phyloP scores from a whole-genome alignment of 345 rosid genomes.

The rapeseed (Brassica napus) region Da-Ae NC_063446.1:18519501-18520000 shows the following conservation, averaged over 20 bases:
- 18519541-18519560: slow-evolving; percentile 66
- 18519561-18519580: slow-evolving; percentile 93
- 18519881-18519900: slow-evolving; percentile 77
- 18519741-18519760: slow-evolving; percentile 93
- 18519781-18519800: slow-evolving; percentile 97
- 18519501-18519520: slow-evolving; percentile 50
- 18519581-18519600: slow-evolving; percentile 95
- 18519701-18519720: slow-evolving; percentile 89
- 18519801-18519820: slow-evolving; percentile 89
- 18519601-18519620: slow-evolving; percentile 97
- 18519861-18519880: slow-evolving; percentile 89
- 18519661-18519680: slow-evolving; percentile 95
- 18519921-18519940: neutral
- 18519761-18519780: slow-evolving; percentile 90
- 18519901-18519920: slow-evolving; percentile 53
- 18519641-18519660: slow-evolving; percentile 96
- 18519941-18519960: neutral
- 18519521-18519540: slow-evolving; percentile 50
- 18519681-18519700: slow-evolving; percentile 94
- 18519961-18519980: neutral
- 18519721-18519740: slow-evolving; percentile 95
- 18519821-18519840: slow-evolving; percentile 93
- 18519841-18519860: slow-evolving; percentile 79
- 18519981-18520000: slow-evolving; percentile 16
- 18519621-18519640: slow-evolving; percentile 91